A percentile compares a stretch with the other conserved stretches of the same genome.
These are phyloP conservation scores for Sordariomycetes sp. DNA, from an alignment of 2,329 filamentous ascomycete genomes.

Conservation along the genomic window DNA sequence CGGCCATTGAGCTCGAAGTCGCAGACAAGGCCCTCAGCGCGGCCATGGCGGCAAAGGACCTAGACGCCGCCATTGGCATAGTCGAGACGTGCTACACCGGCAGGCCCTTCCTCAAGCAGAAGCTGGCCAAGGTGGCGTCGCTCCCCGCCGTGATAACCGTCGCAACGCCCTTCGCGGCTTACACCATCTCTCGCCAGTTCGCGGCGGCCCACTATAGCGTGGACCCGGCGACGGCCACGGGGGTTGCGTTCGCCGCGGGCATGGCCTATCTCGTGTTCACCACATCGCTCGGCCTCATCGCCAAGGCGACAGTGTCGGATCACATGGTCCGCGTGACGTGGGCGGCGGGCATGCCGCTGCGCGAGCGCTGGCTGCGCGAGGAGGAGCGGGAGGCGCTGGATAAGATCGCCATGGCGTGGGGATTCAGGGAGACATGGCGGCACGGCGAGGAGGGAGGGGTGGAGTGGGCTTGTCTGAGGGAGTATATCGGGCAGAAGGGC, in stretches of 20 bases:
- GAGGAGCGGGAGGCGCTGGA: conserved; percentile 85
- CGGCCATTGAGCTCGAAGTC: conserved; percentile 60
- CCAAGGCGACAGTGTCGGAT: conserved; percentile 80
- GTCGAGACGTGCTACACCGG: conserved; percentile 59
- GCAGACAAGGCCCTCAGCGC: conserved; percentile 66
- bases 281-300: conserved; percentile 71
- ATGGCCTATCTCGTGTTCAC: conserved; percentile 77
- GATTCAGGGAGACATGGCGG: conserved; percentile 70
- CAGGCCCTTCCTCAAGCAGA: conserved; percentile 55
- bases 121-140: conserved; percentile 53
- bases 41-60: conserved; percentile 68
- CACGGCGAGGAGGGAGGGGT: conserved; percentile 83
- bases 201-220: conserved; percentile 65
- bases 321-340: conserved; percentile 93
- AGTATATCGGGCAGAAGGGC: conserved; percentile 71
- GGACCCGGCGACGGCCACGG: conserved; percentile 63
- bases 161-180: conserved; percentile 57
- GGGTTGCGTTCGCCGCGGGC: conserved; percentile 69
- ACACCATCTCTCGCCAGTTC: conserved; percentile 50
- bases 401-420: conserved; percentile 79
- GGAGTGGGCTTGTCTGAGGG: conserved; percentile 78
- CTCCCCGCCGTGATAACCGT: conserved; percentile 46
- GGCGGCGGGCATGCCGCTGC: conserved; percentile 69
- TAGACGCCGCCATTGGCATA: conserved; percentile 67
- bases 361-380: conserved; percentile 77